Evolutionary conservation across 2,329 filamentous ascomycete genomes (phyloP).

Genomic region (Rhexocercosporidium sp.): DNA sequence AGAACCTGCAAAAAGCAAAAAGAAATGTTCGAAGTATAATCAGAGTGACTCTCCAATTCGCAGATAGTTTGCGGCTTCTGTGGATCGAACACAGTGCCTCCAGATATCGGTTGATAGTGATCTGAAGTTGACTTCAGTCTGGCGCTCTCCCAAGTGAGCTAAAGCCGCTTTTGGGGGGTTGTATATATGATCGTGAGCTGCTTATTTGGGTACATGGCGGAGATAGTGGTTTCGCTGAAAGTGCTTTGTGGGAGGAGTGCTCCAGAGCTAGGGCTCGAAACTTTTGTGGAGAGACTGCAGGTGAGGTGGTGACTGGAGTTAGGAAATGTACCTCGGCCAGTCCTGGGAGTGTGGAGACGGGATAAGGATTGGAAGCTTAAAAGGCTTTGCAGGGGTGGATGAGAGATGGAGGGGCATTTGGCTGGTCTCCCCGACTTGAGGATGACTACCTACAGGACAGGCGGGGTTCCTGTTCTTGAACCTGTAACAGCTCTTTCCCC

Average conservation of each 20-base stretch:
- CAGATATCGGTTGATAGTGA: constrained; percentile 18
- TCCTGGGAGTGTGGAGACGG: too few species aligned
- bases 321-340: too few species aligned
- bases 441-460: too few species aligned
- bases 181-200: not conserved
- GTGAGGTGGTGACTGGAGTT: too few species aligned
- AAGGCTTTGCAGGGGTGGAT: too few species aligned
- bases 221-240: not conserved
- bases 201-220: not conserved
- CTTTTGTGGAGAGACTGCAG: not conserved
- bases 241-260: not conserved
- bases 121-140: constrained; percentile 27
- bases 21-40: constrained; percentile 9
- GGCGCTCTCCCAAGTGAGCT: constrained; percentile 28
- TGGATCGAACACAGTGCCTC: constrained; percentile 28
- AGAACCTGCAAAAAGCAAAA: constrained; percentile 4
- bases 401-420: too few species aligned
- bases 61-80: constrained; percentile 26
- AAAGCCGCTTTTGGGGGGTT: constrained; percentile 19
- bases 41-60: constrained; percentile 13
- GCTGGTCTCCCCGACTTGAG: too few species aligned
- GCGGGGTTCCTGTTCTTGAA: too few species aligned
- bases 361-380: too few species aligned
- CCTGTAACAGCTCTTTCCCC: too few species aligned
- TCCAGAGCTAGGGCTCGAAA: not conserved